Conservation (phyloP, 495 filamentous ascomycete genomes). For the Neurospora sp. region DNA sequence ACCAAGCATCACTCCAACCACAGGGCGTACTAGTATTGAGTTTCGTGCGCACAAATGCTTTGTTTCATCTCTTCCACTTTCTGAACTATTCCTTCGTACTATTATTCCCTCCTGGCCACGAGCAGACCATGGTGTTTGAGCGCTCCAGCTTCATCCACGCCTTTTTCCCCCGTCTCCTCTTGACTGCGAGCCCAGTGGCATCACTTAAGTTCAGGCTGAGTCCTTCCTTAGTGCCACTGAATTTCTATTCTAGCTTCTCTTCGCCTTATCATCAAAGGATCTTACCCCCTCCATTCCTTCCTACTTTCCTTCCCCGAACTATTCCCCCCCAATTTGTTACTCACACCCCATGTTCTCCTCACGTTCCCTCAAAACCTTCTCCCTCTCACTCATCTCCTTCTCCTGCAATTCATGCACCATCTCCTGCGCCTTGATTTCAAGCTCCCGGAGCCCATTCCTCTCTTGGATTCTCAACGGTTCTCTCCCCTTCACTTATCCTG, state of each 20-base stretch:
- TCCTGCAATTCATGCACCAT: not conserved
- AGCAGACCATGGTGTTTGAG: no score
- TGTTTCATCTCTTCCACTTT: no score
- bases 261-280: not conserved
- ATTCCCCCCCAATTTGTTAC: no score
- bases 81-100: no score
- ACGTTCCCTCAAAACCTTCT: not conserved
- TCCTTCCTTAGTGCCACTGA: no score
- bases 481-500: no score
- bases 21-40: no score
- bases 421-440: not conserved
- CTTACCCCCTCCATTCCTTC: not conserved
- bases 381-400: not conserved
- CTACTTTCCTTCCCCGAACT: no score
- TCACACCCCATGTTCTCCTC: not conserved
- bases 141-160: not conserved
- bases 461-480: no score
- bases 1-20: no score
- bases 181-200: not conserved
- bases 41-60: no score
- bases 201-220: not conserved
- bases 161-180: not conserved
- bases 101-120: no score
- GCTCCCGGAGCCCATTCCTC: not conserved
- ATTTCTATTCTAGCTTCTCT: not conserved